phyloP scores from a whole-genome alignment of 768 basidiomycete genomes.

The Suillus brevipes region DNA sequence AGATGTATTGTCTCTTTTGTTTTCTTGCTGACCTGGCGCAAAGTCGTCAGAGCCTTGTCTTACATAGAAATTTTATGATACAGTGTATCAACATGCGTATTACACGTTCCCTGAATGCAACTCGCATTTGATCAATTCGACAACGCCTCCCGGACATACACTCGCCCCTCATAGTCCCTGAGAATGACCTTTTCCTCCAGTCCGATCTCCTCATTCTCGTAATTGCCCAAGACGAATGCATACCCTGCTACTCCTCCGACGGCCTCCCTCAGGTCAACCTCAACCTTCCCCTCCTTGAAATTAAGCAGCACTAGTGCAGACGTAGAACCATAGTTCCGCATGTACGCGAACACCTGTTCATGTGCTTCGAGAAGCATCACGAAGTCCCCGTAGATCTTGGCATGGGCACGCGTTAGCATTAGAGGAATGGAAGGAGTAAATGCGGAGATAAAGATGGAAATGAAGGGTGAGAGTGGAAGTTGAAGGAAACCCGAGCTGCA shows the following conservation, averaged over 20 bases:
- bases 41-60: too few species aligned
- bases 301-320: slow-evolving; percentile 48
- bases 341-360: slow-evolving; percentile 56
- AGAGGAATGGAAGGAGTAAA: background rate
- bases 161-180: slow-evolving; percentile 32
- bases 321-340: slow-evolving; percentile 36
- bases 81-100: background rate
- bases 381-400: slow-evolving; percentile 64
- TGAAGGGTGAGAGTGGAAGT: background rate
- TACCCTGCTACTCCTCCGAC: slow-evolving; percentile 9
- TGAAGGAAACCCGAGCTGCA: background rate
- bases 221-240: slow-evolving; percentile 28
- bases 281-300: slow-evolving; percentile 36
- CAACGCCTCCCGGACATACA: slow-evolving; percentile 19
- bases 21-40: background rate
- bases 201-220: slow-evolving; percentile 11
- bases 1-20: background rate
- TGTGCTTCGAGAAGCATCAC: slow-evolving; percentile 45
- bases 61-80: background rate
- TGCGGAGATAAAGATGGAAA: background rate
- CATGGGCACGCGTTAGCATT: background rate
- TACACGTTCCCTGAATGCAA: background rate
- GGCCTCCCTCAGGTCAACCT: slow-evolving; percentile 11
- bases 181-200: slow-evolving; percentile 13
- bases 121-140: background rate